Conservation (phyloP, 2,329 filamentous ascomycete species). For the Ustilaginoidea virens region DNA sequence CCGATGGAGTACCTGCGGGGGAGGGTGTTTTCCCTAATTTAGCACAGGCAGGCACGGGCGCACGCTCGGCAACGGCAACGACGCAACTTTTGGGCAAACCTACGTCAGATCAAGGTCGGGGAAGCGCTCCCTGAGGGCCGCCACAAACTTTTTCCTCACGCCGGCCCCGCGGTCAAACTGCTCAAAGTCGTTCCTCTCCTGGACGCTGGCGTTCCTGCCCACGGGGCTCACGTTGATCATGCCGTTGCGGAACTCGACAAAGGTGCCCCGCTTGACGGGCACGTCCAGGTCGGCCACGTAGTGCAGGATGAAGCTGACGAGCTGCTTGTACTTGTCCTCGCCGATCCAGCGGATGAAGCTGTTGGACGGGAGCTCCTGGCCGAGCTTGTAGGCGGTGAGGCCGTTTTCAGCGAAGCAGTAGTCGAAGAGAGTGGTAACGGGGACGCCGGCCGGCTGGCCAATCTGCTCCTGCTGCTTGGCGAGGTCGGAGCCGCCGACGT, state of each 20-base stretch:
- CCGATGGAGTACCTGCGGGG: conserved; percentile 71
- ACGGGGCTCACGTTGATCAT: conserved; percentile 80
- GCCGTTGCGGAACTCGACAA: conserved; percentile 79
- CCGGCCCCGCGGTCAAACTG: conserved; percentile 64
- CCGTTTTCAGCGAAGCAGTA: conserved; percentile 98
- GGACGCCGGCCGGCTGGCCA: conserved; percentile 41
- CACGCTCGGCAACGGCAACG: too few relatives aligned
- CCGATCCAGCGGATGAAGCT: conserved; percentile 89
- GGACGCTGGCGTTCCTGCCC: conserved; percentile 67
- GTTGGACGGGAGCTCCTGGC: conserved; percentile 56
- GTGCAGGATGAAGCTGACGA: conserved; percentile 62
- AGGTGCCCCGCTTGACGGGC: conserved; percentile 70
- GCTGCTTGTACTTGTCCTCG: conserved; percentile 65
- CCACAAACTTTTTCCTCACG: conserved; percentile 63
- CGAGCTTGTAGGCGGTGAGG: conserved; percentile 76
- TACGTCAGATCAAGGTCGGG: conserved; percentile 70
- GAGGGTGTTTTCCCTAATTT: neutral
- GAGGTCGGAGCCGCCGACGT: conserved; percentile 84
- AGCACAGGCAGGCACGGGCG: too few relatives aligned
- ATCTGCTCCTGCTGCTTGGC: conserved; percentile 94
- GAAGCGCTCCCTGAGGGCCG: conserved; percentile 64
- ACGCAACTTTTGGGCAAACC: too few relatives aligned
- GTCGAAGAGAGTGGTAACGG: conserved; percentile 83
- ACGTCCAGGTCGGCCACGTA: conserved; percentile 76
- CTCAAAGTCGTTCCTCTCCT: conserved; percentile 74